A percentile compares a stretch with the other conserved stretches of the same genome.
phyloP scores from a whole-genome alignment of 345 rosid species.

The Abelmoschus esculentus region DNA sequence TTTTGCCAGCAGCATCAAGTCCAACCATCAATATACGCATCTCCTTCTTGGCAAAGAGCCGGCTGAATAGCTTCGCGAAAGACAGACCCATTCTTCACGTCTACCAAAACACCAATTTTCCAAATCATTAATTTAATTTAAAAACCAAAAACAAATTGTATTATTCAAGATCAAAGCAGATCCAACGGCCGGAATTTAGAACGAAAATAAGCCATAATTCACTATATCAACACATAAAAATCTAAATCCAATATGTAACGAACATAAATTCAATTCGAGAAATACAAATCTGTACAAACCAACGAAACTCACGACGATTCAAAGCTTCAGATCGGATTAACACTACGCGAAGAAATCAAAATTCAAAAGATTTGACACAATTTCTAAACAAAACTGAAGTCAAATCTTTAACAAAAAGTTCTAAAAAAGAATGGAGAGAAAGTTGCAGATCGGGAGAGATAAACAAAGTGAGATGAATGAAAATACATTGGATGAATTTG shows the following conservation, averaged over 20 bases:
- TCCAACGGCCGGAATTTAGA: neutral
- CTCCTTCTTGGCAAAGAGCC: conserved; percentile 67
- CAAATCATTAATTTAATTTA: neutral
- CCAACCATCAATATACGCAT: conserved; percentile 75
- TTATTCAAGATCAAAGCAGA: neutral
- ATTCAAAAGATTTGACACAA: conserved; percentile 1
- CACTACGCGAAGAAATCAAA: neutral
- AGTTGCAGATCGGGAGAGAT: neutral
- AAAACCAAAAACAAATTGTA: neutral
- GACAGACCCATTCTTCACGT: conserved; percentile 48
- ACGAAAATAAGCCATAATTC: neutral
- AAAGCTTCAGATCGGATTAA: neutral
- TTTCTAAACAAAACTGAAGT: neutral
- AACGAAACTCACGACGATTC: neutral
- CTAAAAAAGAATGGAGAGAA: neutral
- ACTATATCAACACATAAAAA: neutral
- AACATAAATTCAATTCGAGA: neutral
- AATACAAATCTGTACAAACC: neutral
- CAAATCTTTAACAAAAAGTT: neutral
- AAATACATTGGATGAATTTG: neutral
- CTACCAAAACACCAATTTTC: conserved; percentile 9
- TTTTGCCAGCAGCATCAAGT: conserved; percentile 82
- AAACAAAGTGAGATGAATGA: neutral
- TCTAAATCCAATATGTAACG: too few relatives aligned
- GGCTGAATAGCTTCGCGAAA: conserved; percentile 61